Base-by-base conservation (phyloP, 2,329 filamentous ascomycete genomes). In the Paracoccidioides lutzii region DNA sequence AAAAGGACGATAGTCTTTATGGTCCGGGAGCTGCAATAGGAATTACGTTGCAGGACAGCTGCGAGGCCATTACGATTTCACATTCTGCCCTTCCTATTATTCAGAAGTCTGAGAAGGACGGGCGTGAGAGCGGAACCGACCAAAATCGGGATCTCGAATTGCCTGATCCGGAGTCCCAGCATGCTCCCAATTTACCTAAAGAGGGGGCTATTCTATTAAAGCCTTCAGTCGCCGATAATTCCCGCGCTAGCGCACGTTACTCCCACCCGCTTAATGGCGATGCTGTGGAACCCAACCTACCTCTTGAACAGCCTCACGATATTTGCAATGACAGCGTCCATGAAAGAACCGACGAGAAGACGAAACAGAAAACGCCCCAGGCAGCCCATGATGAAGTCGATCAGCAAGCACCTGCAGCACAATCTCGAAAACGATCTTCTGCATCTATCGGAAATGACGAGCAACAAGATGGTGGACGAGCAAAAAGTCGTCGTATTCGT, bases 371-470 rank as follows among this genome's bases (percentile, higher is more conserved):
- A 8, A 58, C 33, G 35, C 12, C 30, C 5, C 53, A 61, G 10
- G 40, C 57, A 22, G 64, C 63, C 7, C 54, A 55, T 3, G 67
- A 71, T 12, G 67, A 65, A 9, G 50, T 58, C 4, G 67, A 70
- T 5, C 55, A 60, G 33, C 75, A 73, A 53, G 60, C 60, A 50
- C 66, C 71, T 37, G n/a, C 3, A n/a, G 7, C 50, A 32, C 38
- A 68, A 64, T 50, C 63, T 69, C 75, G 81, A 22, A 85, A 85
- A 66, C 73, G 82, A 56, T 83, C 81, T 2, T 80, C 78, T 12
- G 78, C 82, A 53, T 79, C 78, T 22, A 78, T 80, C 51, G 79
- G 78, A 8, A 72, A 82, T 33, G 75, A 81, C 2, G 82, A 84
- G 53, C 74, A 73, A 10, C 71, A 71, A 10, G 81, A 84, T 58